Evolutionary conservation across 176 grass and related monocot species (phyloP).

Genomic region (Neostapfia colusana): DNA sequence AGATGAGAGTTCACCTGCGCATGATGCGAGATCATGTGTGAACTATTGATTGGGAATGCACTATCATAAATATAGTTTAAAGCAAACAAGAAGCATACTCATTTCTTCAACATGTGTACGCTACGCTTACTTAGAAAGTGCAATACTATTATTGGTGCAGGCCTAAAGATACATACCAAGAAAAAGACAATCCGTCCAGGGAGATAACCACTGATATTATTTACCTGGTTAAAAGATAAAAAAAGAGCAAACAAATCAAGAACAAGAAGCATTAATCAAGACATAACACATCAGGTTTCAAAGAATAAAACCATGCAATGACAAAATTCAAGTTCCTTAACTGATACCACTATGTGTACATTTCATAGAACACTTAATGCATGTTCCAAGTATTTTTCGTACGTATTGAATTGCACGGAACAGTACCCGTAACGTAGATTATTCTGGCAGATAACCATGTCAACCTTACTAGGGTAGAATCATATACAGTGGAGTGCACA

Average conservation of each 20-base stretch:
- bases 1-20: slow-evolving; percentile 96
- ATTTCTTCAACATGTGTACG: slow-evolving; percentile 6
- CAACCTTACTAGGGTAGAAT: background rate
- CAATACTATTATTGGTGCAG: slow-evolving; percentile 3
- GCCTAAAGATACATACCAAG: slow-evolving; percentile 62
- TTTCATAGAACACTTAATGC: slow-evolving; percentile 13
- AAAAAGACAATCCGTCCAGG: slow-evolving; percentile 98
- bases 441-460: background rate
- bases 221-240: slow-evolving; percentile 64
- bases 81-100: slow-evolving; percentile 4
- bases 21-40: slow-evolving; percentile 20
- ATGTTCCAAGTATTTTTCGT: slow-evolving; percentile 2
- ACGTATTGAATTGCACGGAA: slow-evolving; percentile 1
- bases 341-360: background rate
- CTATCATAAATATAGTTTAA: background rate
- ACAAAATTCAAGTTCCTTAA: background rate
- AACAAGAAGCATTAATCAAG: slow-evolving; percentile 16
- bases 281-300: slow-evolving; percentile 5
- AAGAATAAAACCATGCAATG: slow-evolving; percentile 7
- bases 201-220: slow-evolving; percentile 98
- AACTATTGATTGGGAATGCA: slow-evolving; percentile 3
- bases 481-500: background rate
- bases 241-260: slow-evolving; percentile 25
- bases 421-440: background rate
- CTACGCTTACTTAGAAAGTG: slow-evolving; percentile 12